Percentiles rank a stretch among this genome's conserved stretches.
phyloP scores from a whole-genome alignment of 371 early-diverging fungal genomes.

The Chytridium lagenaria region DNA sequence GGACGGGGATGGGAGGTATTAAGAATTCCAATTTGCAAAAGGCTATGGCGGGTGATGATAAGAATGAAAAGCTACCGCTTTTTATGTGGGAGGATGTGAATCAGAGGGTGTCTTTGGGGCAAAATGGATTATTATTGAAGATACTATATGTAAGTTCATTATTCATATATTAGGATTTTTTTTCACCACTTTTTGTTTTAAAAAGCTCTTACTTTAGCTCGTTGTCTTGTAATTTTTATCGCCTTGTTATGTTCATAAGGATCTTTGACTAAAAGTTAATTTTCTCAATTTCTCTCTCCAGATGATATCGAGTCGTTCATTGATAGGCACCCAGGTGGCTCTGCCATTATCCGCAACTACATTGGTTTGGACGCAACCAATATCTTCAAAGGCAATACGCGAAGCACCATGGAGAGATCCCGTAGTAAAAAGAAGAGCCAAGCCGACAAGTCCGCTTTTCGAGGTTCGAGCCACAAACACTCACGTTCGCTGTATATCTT shows the following conservation, averaged over 20 bases:
- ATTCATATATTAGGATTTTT: no score
- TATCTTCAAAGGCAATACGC: constrained; percentile 23
- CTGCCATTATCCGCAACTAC: constrained; percentile 18
- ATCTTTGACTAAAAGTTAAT: no score
- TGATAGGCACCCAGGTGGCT: constrained; percentile 49
- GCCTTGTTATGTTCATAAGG: no score
- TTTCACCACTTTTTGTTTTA: no score
- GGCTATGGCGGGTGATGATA: no score
- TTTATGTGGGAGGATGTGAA: constrained; percentile 49
- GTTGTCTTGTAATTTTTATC: no score
- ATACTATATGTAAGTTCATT: constrained; percentile 43
- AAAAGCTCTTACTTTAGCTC: no score
- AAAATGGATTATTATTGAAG: constrained; percentile 48
- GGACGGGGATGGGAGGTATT: no score
- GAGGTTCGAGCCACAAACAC: constrained; percentile 26
- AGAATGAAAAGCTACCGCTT: constrained; percentile 24
- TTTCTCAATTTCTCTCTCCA: no score
- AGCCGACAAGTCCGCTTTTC: no score
- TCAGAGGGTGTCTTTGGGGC: constrained; percentile 42
- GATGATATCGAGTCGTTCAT: constrained; percentile 45
- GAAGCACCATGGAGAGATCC: not conserved
- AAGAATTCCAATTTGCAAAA: no score
- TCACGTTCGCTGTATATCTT: constrained; percentile 39
- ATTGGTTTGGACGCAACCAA: constrained; percentile 48
- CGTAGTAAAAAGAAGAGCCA: not conserved